Evolutionary conservation across 2,329 filamentous ascomycete genomes (phyloP).

Genomic region (Rhinocladiella mackenziei): DNA sequence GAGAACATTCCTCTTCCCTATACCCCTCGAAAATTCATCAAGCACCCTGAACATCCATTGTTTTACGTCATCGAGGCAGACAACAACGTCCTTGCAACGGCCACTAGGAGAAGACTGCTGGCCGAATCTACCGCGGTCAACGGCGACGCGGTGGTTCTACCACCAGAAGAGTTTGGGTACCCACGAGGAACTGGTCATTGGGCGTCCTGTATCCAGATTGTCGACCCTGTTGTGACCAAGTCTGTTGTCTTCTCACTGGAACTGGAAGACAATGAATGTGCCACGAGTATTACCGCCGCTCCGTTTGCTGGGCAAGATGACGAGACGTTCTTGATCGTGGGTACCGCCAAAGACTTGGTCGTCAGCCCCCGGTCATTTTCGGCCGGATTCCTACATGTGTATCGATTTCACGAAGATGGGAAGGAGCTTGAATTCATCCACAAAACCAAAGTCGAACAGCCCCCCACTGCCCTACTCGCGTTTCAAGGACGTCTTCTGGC

Average conservation of each 20-base stretch:
- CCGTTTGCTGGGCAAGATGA: slow-evolving; percentile 84
- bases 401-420: slow-evolving; percentile 83
- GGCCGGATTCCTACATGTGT: slow-evolving; percentile 85
- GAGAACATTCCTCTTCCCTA: slow-evolving; percentile 83
- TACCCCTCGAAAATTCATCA: slow-evolving; percentile 81
- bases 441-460: slow-evolving; percentile 87
- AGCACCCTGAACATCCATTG: slow-evolving; percentile 79
- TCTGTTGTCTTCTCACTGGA: slow-evolving; percentile 72
- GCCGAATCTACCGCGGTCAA: slow-evolving; percentile 67
- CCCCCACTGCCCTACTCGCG: slow-evolving; percentile 80
- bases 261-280: slow-evolving; percentile 83
- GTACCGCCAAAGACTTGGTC: slow-evolving; percentile 85
- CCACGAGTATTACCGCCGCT: slow-evolving; percentile 78
- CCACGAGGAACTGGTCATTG: slow-evolving; percentile 78
- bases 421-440: slow-evolving; percentile 88
- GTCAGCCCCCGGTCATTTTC: slow-evolving; percentile 71
- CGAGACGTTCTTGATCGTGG: slow-evolving; percentile 87
- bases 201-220: slow-evolving; percentile 90
- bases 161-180: slow-evolving; percentile 83
- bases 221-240: slow-evolving; percentile 77
- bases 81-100: slow-evolving; percentile 79
- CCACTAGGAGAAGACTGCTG: slow-evolving; percentile 70
- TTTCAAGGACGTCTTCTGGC: slow-evolving; percentile 88
- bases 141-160: slow-evolving; percentile 66
- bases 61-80: slow-evolving; percentile 96